phyloP scores from a whole-genome alignment of 257 asterid species.

The Solanum ossicruentum region DNA sequence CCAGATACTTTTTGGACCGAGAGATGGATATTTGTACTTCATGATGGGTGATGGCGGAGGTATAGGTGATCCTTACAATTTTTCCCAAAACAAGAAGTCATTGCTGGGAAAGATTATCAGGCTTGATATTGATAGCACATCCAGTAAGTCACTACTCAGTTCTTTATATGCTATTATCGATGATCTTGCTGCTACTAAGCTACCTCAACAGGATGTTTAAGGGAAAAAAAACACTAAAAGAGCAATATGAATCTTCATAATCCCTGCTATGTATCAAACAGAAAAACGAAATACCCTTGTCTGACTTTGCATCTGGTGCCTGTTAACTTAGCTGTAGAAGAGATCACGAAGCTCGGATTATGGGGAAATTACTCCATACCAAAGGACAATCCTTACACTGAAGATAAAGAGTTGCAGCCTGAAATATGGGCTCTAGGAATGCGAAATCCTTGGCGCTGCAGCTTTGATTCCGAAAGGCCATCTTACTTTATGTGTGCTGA shows the following conservation, averaged over 20 bases:
- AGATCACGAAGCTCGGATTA: constrained; percentile 31
- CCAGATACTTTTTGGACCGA: constrained; percentile 87
- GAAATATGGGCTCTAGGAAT: constrained; percentile 89
- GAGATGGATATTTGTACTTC: constrained; percentile 79
- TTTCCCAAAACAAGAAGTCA: constrained; percentile 86
- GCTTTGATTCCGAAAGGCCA: constrained; percentile 82
- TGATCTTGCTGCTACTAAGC: not conserved
- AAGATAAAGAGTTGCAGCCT: constrained; percentile 43
- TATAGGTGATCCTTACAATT: constrained; percentile 64
- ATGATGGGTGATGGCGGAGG: constrained; percentile 98
- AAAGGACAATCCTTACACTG: constrained; percentile 54
- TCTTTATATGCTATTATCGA: not conserved
- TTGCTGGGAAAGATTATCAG: constrained; percentile 90
- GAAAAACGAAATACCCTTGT: not conserved
- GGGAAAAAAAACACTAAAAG: not conserved
- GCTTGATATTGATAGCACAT: constrained; percentile 59
- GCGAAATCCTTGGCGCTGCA: constrained; percentile 99
- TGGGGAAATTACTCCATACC: constrained; percentile 98
- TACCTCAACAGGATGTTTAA: not conserved
- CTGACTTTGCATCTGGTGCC: not conserved
- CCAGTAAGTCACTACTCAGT: constrained; percentile 43
- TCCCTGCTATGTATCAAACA: not conserved
- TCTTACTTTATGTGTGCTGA: constrained; percentile 78
- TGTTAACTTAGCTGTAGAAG: constrained; percentile 39
- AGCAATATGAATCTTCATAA: not conserved